Base-by-base conservation (phyloP, 2,329 filamentous ascomycete species). In the Sclerotinia minor region DNA sequence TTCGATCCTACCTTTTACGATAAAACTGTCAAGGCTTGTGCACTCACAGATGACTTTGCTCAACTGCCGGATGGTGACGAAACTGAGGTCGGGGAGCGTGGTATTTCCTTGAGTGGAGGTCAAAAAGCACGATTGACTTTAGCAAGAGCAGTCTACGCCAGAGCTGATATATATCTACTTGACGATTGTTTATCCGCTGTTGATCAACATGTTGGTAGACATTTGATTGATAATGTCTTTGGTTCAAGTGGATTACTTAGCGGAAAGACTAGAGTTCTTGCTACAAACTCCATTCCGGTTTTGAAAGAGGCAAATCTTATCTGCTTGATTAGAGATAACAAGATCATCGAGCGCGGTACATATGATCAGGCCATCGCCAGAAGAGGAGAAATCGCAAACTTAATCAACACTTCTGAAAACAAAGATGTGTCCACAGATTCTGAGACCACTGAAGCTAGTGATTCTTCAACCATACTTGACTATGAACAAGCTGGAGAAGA, bases 1-100 rank as follows among this genome's bases (percentile, higher is more conserved):
- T 97, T 91, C 83, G 94, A 99, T 79, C 89, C 94, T 6, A 85
- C 89, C 41, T 99, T 99, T 79, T 99, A 99, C 80, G 92, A 98
- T 67, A 89, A 91, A 75, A 97, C 94, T 0, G 84, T 99, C 63
- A 89, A 92, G 77, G 94, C 95, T 52, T 99, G 96, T 78, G 95
- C 95, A 57, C 83, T 99, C 45, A 77, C 90, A 7, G 94, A 97
- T 72, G 95, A 99, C 77, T 97, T 99, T 79, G 86, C 89, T 58
- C 92, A 92, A 73, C 85, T 99, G 60, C 95, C 95, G 3, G 95
- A 99, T 77, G 95, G 96, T 38, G 96, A 99, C 75, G 91, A 96
- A 77, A 99, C 95, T 0, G 91, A 97, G 75, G 96, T 99, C 49
- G 95, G 95, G 68, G 96, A 99, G 81, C 89, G 95, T 71, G 95